Evolutionary conservation across 305 asterid species (phyloP).

Genomic region (Fraxinus baroniana): DNA sequence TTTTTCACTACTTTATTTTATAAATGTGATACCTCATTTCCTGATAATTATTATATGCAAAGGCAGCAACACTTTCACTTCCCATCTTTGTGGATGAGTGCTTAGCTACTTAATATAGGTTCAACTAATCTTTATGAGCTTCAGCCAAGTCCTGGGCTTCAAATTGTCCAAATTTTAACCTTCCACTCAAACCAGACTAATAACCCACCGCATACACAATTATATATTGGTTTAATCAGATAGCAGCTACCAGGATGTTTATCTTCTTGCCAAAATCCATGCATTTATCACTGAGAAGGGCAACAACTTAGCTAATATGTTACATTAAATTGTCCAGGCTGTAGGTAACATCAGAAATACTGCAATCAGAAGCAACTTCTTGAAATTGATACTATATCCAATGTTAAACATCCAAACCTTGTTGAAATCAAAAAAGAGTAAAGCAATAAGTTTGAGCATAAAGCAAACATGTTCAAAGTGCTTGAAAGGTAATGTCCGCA

Average conservation of each 20-base stretch:
- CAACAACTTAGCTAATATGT: neutral
- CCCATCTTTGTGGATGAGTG: neutral
- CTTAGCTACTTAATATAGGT: neutral
- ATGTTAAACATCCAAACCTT: constrained; percentile 83
- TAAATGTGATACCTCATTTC: neutral
- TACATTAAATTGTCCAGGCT: constrained; percentile 11
- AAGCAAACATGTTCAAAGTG: too few relatives aligned
- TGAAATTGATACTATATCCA: constrained; percentile 83
- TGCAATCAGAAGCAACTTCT: constrained; percentile 13
- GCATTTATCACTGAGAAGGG: neutral
- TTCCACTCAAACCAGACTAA: neutral
- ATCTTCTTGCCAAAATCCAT: constrained; percentile 16
- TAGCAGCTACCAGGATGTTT: constrained; percentile 8
- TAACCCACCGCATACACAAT: neutral
- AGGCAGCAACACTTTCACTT: neutral
- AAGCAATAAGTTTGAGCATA: too few relatives aligned
- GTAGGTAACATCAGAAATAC: constrained; percentile 15
- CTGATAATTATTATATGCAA: constrained; percentile 8
- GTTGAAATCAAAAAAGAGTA: constrained; percentile 43
- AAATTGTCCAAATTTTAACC: constrained; percentile 1
- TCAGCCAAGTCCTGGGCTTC: constrained; percentile 13
- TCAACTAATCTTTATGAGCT: constrained; percentile 3
- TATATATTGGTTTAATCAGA: constrained; percentile 14
- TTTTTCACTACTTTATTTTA: constrained; percentile 9
- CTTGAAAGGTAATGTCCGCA: too few relatives aligned